Base-by-base conservation (phyloP, 352 stramenopile species). In the Phytophthora cryptogea region DNA sequence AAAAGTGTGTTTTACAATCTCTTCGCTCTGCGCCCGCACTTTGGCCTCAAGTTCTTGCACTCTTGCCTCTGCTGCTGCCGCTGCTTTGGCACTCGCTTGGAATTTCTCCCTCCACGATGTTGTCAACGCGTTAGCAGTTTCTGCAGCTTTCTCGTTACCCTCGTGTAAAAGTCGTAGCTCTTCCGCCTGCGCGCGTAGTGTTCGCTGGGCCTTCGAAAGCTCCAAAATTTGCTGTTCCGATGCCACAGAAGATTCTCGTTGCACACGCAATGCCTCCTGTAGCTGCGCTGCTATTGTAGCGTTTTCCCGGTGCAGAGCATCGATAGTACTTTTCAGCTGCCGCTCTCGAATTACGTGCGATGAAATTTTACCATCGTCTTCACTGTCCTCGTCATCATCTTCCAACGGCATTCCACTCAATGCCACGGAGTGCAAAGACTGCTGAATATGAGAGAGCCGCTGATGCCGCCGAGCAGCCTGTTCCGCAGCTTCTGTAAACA, bases 241-340 rank as follows among this genome's bases (percentile, higher is more conserved):
- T 10, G 50, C 51, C 30, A 70, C 53, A 1, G 77, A 47, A 50
- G 80, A 68, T 30, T 87, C 71, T 36, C 75, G 74, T 48, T 88
- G 71, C 27, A 68, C 46, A 10, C 68, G 68, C 17, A 83, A 40
- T n/a, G 84, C 77, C 31, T 89, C 82, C 28, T 88, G 67, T 10
- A 89, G 45, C 42, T 91, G 82, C n/a, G 32, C 54, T 9, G 81
- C 53, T n/a, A 88, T 61, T 52, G 80, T 70, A 2, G 60, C 55
- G 27, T 89, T 89, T 58, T 91, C 82, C 37, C 77, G 86, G 56
- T 83, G 74, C 14, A 89, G 59, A 8, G 73, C 72, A 0, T 87
- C 74, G 5, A 88, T 70, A 8, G 73, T 80, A 14, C 61, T 75
- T 35, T 68, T 78, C 20, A 91, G 57, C 33, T 89, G 75, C 2